phyloP scores from a whole-genome alignment of 192 early-diverging fungal species.

The Backusella mclennaniae region DNA sequence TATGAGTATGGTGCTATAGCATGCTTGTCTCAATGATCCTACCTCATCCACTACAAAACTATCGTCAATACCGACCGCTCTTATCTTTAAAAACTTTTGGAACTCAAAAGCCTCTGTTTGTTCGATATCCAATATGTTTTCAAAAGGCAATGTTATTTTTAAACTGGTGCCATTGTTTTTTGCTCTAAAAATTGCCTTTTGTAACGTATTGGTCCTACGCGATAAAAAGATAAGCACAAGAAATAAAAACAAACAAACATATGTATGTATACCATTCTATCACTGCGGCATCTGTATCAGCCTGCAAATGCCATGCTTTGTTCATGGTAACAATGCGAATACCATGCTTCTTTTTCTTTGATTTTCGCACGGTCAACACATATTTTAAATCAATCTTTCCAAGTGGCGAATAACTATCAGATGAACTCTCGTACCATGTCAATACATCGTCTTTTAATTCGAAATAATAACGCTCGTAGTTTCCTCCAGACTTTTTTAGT shows the following conservation, averaged over 20 bases:
- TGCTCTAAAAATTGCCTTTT: conserved; percentile 56
- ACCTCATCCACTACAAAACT: conserved; percentile 58
- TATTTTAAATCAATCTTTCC: conserved; percentile 62
- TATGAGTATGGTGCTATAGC: too few species aligned
- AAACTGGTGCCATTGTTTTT: conserved; percentile 57
- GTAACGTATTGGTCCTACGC: conserved; percentile 48
- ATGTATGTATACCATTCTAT: conserved; percentile 49
- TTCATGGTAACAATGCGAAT: conserved; percentile 50
- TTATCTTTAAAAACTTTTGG: conserved; percentile 52
- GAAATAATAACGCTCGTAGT: conserved; percentile 57
- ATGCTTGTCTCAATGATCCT: neutral
- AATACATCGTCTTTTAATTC: conserved; percentile 55
- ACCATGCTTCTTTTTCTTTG: conserved; percentile 36
- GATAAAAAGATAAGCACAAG: neutral
- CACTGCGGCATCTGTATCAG: conserved; percentile 51
- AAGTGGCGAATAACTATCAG: conserved; percentile 58
- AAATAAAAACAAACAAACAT: neutral
- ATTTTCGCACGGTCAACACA: conserved; percentile 46
- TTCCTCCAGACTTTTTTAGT: conserved; percentile 37
- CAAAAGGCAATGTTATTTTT: conserved; percentile 57
- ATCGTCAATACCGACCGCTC: conserved; percentile 52
- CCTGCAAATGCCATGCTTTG: conserved; percentile 53
- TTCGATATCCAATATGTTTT: conserved; percentile 52
- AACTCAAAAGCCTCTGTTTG: conserved; percentile 49
- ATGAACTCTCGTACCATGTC: conserved; percentile 51